Evolutionary conservation across 2,329 filamentous ascomycete species (phyloP).

Genomic region (Rhinocladiella mackenziei): DNA sequence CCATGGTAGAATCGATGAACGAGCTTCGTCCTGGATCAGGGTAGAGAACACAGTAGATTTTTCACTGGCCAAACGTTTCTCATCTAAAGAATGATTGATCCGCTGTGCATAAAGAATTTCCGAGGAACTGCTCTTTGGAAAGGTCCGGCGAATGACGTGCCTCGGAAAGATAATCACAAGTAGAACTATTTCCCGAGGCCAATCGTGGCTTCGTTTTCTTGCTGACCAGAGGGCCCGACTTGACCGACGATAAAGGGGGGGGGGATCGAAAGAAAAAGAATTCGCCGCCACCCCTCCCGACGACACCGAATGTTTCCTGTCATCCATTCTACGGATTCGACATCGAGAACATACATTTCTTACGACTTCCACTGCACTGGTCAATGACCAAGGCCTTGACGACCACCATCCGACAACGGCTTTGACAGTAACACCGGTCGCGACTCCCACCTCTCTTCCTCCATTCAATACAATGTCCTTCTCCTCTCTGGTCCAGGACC

Average conservation of each 20-base stretch:
- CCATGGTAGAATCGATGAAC: no score
- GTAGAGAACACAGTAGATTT: no score
- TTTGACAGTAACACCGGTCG: background rate
- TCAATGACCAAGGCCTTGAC: background rate
- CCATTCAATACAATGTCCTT: slow-evolving; percentile 43
- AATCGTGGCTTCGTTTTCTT: background rate
- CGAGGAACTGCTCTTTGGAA: no score
- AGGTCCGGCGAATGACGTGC: background rate
- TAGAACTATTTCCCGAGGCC: no score
- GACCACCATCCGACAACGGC: background rate
- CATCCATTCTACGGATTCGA: background rate
- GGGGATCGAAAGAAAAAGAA: no score
- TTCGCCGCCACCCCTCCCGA: no score
- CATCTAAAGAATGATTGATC: no score
- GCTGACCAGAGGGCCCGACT: no score
- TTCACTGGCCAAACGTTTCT: no score
- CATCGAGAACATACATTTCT: background rate
- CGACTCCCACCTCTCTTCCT: background rate
- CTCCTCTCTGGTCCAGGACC: slow-evolving; percentile 48
- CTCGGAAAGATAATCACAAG: background rate
- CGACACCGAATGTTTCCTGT: background rate
- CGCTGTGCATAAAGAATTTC: no score
- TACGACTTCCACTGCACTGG: background rate
- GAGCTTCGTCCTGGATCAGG: no score
- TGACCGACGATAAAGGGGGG: no score